These are phyloP conservation scores for Dentipellis sp. DNA, from an alignment of 768 basidiomycete species.

Conservation along the genomic window DNA sequence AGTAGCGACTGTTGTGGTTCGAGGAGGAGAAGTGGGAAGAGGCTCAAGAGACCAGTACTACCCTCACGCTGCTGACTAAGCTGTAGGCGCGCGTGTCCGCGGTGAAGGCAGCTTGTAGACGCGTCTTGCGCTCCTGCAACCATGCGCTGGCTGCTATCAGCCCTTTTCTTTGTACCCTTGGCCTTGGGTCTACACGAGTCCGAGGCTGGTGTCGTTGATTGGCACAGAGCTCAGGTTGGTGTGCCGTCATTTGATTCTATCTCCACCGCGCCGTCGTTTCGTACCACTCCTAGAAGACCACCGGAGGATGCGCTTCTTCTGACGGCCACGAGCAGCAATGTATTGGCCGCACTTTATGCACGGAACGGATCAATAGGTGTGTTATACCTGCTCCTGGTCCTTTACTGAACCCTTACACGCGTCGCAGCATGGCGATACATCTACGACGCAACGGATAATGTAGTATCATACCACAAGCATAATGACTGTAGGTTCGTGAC, in stretches of 20 bases:
- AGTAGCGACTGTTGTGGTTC: neutral
- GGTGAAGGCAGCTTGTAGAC: no score
- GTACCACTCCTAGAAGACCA: slow-evolving; percentile 21
- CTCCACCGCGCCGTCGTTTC: slow-evolving; percentile 52
- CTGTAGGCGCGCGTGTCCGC: no score
- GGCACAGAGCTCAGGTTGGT: slow-evolving; percentile 75
- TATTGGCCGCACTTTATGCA: slow-evolving; percentile 64
- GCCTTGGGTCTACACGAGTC: slow-evolving; percentile 53
- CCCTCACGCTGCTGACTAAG: no score
- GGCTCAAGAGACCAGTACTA: neutral
- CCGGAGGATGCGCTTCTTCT: slow-evolving; percentile 42
- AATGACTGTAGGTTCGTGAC: slow-evolving; percentile 39
- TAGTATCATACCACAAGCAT: slow-evolving; percentile 53
- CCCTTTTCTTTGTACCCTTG: slow-evolving; percentile 13
- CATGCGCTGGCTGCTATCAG: slow-evolving; percentile 8
- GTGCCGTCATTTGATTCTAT: slow-evolving; percentile 48
- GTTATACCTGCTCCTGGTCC: slow-evolving; percentile 10
- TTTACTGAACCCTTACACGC: neutral
- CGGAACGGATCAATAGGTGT: slow-evolving; percentile 65
- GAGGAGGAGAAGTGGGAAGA: neutral
- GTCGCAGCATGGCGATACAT: slow-evolving; percentile 70
- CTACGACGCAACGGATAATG: slow-evolving; percentile 59
- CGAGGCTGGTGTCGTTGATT: slow-evolving; percentile 79
- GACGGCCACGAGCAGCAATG: slow-evolving; percentile 63
- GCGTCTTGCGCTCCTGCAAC: neutral